Base-by-base conservation (phyloP, 352 stramenopile species). In the Phytophthora crassamura region DNA sequence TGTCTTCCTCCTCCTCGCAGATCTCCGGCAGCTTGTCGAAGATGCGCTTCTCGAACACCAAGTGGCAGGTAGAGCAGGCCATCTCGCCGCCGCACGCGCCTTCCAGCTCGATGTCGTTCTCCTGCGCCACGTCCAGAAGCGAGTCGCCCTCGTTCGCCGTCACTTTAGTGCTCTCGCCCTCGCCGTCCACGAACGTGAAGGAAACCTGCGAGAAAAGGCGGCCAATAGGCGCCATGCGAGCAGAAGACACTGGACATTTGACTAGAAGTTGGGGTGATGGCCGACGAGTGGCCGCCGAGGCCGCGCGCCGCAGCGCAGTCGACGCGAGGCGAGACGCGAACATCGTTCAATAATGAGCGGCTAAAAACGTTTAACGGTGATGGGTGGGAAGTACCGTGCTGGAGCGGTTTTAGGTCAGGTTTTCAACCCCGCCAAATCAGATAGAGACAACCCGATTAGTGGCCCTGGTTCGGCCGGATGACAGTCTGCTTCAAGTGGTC, bases 1-100 rank as follows among this genome's bases (percentile, higher is more conserved):
- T 98, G 74, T 98, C 94, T 56, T 98, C 94, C 61, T 98, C 94
- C 51, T 98, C 94, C 70, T 98, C 91, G 49, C 80, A 86, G 60
- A 97, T 92, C 69, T 86, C 75, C 9, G 92, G 92, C 18, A 98
- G 74, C 39, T 84, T 74, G 25, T 96, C 88, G 54, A 89, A 98
- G 33, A 97, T 79, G 16, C 93, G 84, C 64, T 98, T 84, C 48
- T 93, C 84, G 38, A 98, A 94, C 36, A 98, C 78, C 45, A 97
- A 69, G 79, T 98, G 94, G 76, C 94, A 98, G 30, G 94, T 98
- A 36, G 91, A 98, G 69, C 94, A 98, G 18, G 94, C 94, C 22
- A 98, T 64, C 64, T 98, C 94, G 9, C 93, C 93, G 3, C 94
- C 94, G 48, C 94, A 98, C 9, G 94, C 94, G 39, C 92, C 91